A percentile compares a stretch with the other conserved stretches of the same genome.
These are phyloP conservation scores for Mycena haematopus DNA, from an alignment of 768 basidiomycete species.

Conservation along the genomic window DNA sequence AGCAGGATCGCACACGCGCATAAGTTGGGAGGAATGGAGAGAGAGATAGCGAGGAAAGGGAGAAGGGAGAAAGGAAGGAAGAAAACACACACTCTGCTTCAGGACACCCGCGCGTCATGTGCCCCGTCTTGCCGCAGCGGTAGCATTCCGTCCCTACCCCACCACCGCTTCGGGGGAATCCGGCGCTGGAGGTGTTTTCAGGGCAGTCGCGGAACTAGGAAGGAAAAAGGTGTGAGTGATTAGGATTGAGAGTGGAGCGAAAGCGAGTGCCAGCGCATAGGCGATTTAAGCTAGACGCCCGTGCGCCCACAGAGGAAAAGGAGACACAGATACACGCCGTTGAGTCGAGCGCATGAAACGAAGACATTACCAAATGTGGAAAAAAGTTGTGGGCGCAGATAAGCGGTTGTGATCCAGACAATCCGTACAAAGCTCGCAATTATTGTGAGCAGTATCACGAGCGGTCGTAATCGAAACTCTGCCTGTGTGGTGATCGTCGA, in stretches of 20 bases:
- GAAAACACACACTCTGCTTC: constrained; percentile 47
- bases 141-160: constrained; percentile 66
- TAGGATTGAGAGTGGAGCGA: too few relatives aligned
- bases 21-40: too few relatives aligned
- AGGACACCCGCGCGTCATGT: constrained; percentile 33
- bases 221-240: background rate
- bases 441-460: constrained; percentile 1
- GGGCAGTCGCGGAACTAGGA: constrained; percentile 81
- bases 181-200: constrained; percentile 42
- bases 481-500: background rate
- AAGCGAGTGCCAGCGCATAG: constrained; percentile 5
- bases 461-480: background rate
- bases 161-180: background rate
- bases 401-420: too few relatives aligned
- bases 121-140: constrained; percentile 80
- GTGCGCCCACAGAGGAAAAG: background rate
- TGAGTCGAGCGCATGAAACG: background rate
- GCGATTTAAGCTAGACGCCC: constrained; percentile 9
- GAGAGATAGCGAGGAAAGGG: too few relatives aligned
- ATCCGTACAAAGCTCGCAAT: background rate
- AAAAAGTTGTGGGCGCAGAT: too few relatives aligned
- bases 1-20: constrained; percentile 36
- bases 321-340: too few relatives aligned
- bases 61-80: background rate
- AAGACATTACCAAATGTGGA: too few relatives aligned